phyloP scores from a whole-genome alignment of 495 filamentous ascomycete species.

The Aspergillus bertholletiae region DNA sequence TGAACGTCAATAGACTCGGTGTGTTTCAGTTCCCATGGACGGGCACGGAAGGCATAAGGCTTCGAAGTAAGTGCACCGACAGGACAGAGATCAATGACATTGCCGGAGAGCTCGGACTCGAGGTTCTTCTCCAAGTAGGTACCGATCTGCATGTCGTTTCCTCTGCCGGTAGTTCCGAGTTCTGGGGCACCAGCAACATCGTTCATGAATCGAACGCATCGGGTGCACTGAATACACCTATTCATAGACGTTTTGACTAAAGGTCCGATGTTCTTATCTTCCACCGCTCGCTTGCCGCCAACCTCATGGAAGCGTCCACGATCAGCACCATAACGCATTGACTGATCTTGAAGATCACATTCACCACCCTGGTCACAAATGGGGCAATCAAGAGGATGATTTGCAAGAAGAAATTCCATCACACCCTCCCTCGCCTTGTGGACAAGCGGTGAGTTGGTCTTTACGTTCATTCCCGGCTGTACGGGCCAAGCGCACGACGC shows the following conservation, averaged over 20 bases:
- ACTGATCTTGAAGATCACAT: constrained; percentile 98
- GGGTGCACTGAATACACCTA: constrained; percentile 97
- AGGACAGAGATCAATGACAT: constrained; percentile 97
- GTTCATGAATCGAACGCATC: constrained; percentile 96
- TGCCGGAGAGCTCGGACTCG: constrained; percentile 90
- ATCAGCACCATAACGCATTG: constrained; percentile 96
- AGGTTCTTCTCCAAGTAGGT: constrained; percentile 92
- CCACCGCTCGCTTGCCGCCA: constrained; percentile 90
- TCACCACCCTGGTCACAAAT: constrained; percentile 99
- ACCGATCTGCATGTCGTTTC: constrained; percentile 96
- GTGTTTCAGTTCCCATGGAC: constrained; percentile 94
- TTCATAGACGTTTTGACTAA: constrained; percentile 99
- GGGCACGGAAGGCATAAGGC: constrained; percentile 93
- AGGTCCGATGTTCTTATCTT: constrained; percentile 99
- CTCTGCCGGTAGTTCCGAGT: constrained; percentile 87
- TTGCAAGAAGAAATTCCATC: constrained; percentile 97
- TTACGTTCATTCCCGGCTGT: constrained; percentile 97
- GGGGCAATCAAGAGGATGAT: constrained; percentile 96
- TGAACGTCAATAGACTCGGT: constrained; percentile 92
- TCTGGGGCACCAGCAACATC: constrained; percentile 95
- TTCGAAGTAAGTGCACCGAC: constrained; percentile 96
- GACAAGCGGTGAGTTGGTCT: constrained; percentile 90
- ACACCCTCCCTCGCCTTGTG: constrained; percentile 98
- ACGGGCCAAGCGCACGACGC: constrained; percentile 99
- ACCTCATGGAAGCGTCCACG: constrained; percentile 95